Evolutionary conservation across 1,284 basidiomycete genomes (phyloP).

Genomic region (Apiotrichum montevideense): DNA sequence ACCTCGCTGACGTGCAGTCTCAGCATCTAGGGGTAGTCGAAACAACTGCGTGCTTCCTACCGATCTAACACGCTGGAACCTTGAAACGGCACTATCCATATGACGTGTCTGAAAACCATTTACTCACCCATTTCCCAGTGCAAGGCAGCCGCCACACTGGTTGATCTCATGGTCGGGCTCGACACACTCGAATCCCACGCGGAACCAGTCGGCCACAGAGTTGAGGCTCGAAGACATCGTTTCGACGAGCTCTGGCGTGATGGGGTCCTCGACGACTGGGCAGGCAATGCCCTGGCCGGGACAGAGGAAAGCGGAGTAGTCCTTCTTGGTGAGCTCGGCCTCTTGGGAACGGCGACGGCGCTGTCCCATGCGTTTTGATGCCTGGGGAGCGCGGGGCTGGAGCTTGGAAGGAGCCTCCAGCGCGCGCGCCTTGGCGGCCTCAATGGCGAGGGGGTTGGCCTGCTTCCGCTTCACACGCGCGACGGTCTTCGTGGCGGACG

Average conservation of each 20-base stretch:
- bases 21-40: no score
- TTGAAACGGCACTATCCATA: no score
- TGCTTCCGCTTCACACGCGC: not conserved
- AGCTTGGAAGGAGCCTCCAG: conserved; percentile 27
- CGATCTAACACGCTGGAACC: no score
- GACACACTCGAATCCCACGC: conserved; percentile 47
- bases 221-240: conserved; percentile 31
- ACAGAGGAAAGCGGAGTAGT: conserved; percentile 48
- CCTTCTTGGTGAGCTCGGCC: conserved; percentile 34
- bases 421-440: not conserved
- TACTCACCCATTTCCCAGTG: conserved; percentile 44
- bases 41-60: no score
- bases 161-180: conserved; percentile 45
- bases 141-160: conserved; percentile 46
- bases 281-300: conserved; percentile 44
- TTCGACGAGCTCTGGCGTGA: conserved; percentile 25
- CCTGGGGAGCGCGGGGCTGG: conserved; percentile 33
- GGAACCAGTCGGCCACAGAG: conserved; percentile 47
- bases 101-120: not conserved
- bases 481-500: not conserved
- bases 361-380: conserved; percentile 41
- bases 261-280: conserved; percentile 30
- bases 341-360: conserved; percentile 25
- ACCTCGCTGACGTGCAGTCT: no score
- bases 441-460: not conserved